These are phyloP conservation scores for Leishmania martiniquensis DNA, from an alignment of 208 protist species.

Conservation along the genomic window DNA sequence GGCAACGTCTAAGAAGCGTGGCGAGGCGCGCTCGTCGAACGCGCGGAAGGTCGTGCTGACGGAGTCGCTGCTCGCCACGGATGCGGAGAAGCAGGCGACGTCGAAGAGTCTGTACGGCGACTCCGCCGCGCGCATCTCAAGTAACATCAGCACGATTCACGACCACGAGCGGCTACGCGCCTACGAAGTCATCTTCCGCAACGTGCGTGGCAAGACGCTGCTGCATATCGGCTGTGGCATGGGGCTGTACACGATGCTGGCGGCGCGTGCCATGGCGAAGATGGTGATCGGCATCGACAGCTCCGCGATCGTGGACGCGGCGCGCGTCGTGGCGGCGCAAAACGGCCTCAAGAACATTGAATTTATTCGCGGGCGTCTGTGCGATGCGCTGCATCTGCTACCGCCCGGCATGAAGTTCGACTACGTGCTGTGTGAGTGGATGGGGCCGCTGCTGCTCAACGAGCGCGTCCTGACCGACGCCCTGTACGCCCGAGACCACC, in stretches of 20 bases:
- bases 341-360: constrained; percentile 81
- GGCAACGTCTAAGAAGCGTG: constrained; percentile 4
- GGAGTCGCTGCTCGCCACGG: constrained; percentile 83
- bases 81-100: constrained; percentile 84
- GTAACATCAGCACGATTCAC: constrained; percentile 70
- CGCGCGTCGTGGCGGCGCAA: constrained; percentile 75
- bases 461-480: constrained; percentile 78
- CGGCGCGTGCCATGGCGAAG: constrained; percentile 66
- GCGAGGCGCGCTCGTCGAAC: constrained; percentile 19
- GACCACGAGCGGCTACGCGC: constrained; percentile 75
- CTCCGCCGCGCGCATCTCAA: constrained; percentile 75
- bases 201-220: constrained; percentile 85
- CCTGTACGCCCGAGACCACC: constrained; percentile 78
- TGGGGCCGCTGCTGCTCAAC: constrained; percentile 86
- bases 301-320: constrained; percentile 81
- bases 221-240: constrained; percentile 89
- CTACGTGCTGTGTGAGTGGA: constrained; percentile 92
- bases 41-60: constrained; percentile 46
- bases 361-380: constrained; percentile 80
- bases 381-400: constrained; percentile 64
- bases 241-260: constrained; percentile 87
- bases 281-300: constrained; percentile 86
- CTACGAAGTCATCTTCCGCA: constrained; percentile 80
- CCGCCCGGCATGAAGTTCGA: constrained; percentile 79
- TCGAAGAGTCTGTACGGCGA: constrained; percentile 89